Evolutionary conservation across 495 filamentous ascomycete species (phyloP).

Genomic region (Parmelia sp.): DNA sequence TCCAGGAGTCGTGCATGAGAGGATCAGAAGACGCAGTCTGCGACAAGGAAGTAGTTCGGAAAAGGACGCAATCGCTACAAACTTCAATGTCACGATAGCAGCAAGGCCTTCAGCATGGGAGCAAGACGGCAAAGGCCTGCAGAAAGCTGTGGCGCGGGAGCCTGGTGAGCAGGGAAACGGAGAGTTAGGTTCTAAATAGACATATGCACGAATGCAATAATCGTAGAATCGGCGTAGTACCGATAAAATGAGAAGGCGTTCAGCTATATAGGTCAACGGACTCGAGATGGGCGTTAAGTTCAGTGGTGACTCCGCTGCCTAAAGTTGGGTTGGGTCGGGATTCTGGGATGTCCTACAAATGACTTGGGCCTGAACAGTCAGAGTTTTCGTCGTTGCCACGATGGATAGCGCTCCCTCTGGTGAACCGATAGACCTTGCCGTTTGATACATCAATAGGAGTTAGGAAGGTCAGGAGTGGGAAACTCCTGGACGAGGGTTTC

Average conservation of each 20-base stretch:
- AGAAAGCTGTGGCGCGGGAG: conserved; percentile 61
- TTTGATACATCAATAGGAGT: not conserved
- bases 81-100: conserved; percentile 8
- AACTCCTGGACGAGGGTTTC: not conserved
- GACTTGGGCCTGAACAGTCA: not conserved
- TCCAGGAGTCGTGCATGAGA: conserved; percentile 62
- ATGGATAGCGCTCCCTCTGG: not conserved
- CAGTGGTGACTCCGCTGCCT: not conserved
- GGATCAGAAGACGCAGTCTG: conserved; percentile 45
- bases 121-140: conserved; percentile 48
- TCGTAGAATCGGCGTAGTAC: not conserved
- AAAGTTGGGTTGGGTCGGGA: no score
- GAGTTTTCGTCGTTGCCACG: not conserved
- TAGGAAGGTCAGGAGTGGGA: not conserved
- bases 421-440: not conserved
- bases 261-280: not conserved
- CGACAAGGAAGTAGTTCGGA: conserved; percentile 33
- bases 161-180: conserved; percentile 48
- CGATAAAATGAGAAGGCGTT: not conserved
- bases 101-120: conserved; percentile 26
- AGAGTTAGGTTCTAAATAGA: not conserved
- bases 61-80: conserved; percentile 25
- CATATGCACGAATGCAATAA: not conserved
- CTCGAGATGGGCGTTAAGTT: not conserved
- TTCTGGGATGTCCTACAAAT: not conserved